These are phyloP conservation scores for Nannochloropsis salina DNA, from an alignment of 108 stramenopile species.

Conservation along the genomic window DNA sequence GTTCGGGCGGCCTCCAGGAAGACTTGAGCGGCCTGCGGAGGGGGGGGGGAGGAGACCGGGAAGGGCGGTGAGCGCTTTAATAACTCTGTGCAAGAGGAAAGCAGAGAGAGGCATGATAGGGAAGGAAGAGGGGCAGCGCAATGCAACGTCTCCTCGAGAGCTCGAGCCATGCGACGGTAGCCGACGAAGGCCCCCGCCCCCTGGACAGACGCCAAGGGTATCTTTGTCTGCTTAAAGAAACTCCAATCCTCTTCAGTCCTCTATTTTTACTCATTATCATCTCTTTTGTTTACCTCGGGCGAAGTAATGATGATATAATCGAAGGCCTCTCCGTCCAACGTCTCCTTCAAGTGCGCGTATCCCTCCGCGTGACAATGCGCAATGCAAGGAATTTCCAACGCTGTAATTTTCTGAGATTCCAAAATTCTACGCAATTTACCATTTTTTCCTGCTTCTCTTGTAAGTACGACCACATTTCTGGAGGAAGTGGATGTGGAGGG, in stretches of 20 bases:
- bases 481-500: not conserved
- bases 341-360: not conserved
- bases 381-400: conserved; percentile 17
- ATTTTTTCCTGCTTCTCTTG: conserved; percentile 23
- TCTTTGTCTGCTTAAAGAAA: not conserved
- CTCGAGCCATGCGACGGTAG: too few relatives aligned
- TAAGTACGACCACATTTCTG: conserved; percentile 4
- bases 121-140: too few relatives aligned
- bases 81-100: too few relatives aligned
- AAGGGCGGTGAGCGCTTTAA: too few relatives aligned
- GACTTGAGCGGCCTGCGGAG: not conserved
- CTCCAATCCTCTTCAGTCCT: not conserved
- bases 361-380: not conserved
- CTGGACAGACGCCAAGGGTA: too few relatives aligned
- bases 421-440: not conserved
- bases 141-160: too few relatives aligned
- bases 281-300: not conserved
- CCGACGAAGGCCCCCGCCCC: too few relatives aligned
- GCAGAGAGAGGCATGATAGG: too few relatives aligned
- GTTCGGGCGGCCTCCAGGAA: not conserved
- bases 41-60: not conserved
- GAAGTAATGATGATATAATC: conserved; percentile 23
- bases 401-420: not conserved
- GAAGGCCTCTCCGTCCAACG: not conserved
- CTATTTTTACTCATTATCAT: not conserved